These are phyloP conservation scores for Trametes cubensis DNA, from an alignment of 768 basidiomycete species.

Conservation along the genomic window DNA sequence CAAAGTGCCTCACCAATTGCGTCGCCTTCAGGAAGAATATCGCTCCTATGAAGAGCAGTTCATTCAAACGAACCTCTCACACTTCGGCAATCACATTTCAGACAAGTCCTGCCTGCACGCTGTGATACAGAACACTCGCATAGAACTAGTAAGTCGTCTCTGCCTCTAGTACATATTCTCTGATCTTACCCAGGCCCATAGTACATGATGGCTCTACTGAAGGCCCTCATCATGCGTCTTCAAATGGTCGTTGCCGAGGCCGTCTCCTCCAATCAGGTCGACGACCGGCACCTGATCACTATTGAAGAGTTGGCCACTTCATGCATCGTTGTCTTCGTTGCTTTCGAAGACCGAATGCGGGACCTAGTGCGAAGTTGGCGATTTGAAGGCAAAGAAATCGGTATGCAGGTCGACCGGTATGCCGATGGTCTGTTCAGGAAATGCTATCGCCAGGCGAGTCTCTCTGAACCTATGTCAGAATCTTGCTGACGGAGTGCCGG, in stretches of 20 bases:
- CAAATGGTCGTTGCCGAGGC: neutral
- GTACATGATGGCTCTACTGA: slow-evolving; percentile 17
- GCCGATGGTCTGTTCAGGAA: slow-evolving; percentile 19
- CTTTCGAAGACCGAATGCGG: slow-evolving; percentile 12
- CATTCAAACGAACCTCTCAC: neutral
- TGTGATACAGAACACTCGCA: neutral
- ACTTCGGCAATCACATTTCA: neutral
- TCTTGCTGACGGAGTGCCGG: no score
- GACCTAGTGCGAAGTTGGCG: slow-evolving; percentile 15
- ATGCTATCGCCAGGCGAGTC: neutral
- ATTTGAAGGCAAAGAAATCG: slow-evolving; percentile 11
- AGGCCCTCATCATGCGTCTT: neutral
- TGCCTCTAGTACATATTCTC: no score
- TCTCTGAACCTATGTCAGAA: no score
- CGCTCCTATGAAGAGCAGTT: neutral
- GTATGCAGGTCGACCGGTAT: slow-evolving; percentile 14
- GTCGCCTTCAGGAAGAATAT: slow-evolving; percentile 14
- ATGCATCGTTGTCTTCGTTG: slow-evolving; percentile 12
- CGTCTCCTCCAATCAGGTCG: neutral
- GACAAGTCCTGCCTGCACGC: neutral
- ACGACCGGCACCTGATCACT: neutral
- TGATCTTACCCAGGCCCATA: neutral
- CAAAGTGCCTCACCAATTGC: neutral
- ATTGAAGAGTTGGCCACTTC: slow-evolving; percentile 15
- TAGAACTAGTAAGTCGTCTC: slow-evolving; percentile 12